These are phyloP conservation scores for Pseudogymnoascus sp. DNA, from an alignment of 2,329 filamentous ascomycete genomes.

Conservation along the genomic window DNA sequence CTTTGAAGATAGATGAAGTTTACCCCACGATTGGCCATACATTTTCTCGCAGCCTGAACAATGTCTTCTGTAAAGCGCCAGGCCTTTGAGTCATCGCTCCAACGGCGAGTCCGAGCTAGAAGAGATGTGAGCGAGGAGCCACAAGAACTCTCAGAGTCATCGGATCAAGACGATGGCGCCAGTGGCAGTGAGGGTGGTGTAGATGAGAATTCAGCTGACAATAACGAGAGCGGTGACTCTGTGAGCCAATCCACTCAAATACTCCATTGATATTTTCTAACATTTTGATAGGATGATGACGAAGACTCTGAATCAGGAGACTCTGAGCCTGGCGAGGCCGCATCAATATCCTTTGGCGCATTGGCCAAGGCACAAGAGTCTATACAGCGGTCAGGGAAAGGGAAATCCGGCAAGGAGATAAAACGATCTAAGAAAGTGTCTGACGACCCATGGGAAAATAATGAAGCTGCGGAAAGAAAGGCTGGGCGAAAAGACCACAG, in stretches of 20 bases:
- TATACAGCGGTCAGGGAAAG: constrained; percentile 39
- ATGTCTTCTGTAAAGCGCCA: constrained; percentile 27
- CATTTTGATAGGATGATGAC: constrained; percentile 9
- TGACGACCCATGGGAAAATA: constrained; percentile 28
- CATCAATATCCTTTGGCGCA: constrained; percentile 77
- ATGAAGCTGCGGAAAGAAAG: constrained; percentile 36
- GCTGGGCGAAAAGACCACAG: constrained; percentile 30
- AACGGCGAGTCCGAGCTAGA: constrained; percentile 26
- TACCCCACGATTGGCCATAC: background rate
- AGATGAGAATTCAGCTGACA: constrained; percentile 26
- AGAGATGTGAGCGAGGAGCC: constrained; percentile 24
- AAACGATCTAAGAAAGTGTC: constrained; percentile 11
- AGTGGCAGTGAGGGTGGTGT: constrained; percentile 24
- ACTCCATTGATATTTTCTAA: background rate
- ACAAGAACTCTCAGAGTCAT: constrained; percentile 28
- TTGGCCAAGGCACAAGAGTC: constrained; percentile 76
- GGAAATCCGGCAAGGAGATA: constrained; percentile 22
- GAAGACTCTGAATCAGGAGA: constrained; percentile 13
- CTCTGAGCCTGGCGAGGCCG: constrained; percentile 27
- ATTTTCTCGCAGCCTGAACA: constrained; percentile 6
- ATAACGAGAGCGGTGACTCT: constrained; percentile 24
- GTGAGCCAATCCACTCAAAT: background rate
- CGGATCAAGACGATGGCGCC: constrained; percentile 25
- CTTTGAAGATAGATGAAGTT: background rate
- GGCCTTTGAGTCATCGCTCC: constrained; percentile 18